These are phyloP conservation scores for Gypsophila paniculata DNA, from an alignment of 179 eudicot genomes.

Conservation along the genomic window DNA sequence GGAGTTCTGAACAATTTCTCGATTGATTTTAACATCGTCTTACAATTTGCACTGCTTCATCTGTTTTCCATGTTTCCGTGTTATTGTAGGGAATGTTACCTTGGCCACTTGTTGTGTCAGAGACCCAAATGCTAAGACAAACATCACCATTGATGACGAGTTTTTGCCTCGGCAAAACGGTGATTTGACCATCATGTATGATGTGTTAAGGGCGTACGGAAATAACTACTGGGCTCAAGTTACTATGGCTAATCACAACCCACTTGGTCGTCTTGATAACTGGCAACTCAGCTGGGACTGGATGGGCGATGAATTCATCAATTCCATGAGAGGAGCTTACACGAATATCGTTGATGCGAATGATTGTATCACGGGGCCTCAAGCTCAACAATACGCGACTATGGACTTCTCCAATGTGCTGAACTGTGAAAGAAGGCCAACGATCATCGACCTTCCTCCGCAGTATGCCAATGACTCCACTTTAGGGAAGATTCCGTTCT, in stretches of 20 bases:
- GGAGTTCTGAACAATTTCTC: not conserved
- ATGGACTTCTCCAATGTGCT: conserved; percentile 69
- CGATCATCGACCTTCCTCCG: conserved; percentile 66
- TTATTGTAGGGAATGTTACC: conserved; percentile 43
- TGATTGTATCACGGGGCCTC: conserved; percentile 63
- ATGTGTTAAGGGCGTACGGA: conserved; percentile 48
- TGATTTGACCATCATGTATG: conserved; percentile 75
- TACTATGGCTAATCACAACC: conserved; percentile 65
- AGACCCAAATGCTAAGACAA: conserved; percentile 44
- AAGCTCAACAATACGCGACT: conserved; percentile 41
- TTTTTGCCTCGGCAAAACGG: conserved; percentile 58
- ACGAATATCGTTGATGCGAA: conserved; percentile 51
- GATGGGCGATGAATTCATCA: conserved; percentile 71
- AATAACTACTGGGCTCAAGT: conserved; percentile 70
- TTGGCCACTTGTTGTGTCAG: conserved; percentile 55
- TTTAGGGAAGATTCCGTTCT: conserved; percentile 60
- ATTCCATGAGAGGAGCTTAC: conserved; percentile 69
- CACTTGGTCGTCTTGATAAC: conserved; percentile 61
- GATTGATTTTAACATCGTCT: not conserved
- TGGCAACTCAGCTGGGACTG: conserved; percentile 92
- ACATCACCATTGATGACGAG: conserved; percentile 29
- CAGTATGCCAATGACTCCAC: conserved; percentile 54
- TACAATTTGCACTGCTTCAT: not conserved
- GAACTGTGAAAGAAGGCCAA: conserved; percentile 66
- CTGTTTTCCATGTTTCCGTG: not conserved